These are phyloP conservation scores for Kodamaea sp. DNA, from an alignment of 1,139 yeast genomes.

Conservation along the genomic window DNA sequence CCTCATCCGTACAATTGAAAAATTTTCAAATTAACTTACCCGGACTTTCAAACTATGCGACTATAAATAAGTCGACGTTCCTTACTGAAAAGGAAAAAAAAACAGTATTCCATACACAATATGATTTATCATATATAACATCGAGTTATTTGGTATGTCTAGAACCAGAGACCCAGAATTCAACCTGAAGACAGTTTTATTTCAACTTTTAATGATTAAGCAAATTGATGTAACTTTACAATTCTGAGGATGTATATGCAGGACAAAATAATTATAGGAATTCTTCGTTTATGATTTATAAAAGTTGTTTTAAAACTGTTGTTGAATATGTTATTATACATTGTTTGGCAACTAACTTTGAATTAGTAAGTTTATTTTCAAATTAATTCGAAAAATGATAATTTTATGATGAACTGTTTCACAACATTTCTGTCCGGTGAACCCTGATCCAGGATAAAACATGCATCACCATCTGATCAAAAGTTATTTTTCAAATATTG, in stretches of 20 bases:
- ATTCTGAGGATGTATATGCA: slow-evolving; percentile 64
- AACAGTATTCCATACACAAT: too few species aligned
- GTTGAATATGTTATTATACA: slow-evolving; percentile 2
- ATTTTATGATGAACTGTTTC: slow-evolving; percentile 39
- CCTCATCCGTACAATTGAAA: too few species aligned
- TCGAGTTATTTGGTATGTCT: slow-evolving; percentile 8
- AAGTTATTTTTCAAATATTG: background rate
- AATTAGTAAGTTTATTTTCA: slow-evolving; percentile 7
- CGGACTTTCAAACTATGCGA: too few species aligned
- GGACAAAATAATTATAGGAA: slow-evolving; percentile 55
- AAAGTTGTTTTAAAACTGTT: too few species aligned
- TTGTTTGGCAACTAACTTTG: slow-evolving; percentile 1
- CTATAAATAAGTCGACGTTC: too few species aligned
- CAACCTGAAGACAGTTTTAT: background rate
- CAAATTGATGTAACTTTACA: slow-evolving; percentile 13
- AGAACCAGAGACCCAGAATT: slow-evolving; percentile 2
- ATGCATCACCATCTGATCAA: slow-evolving; percentile 90
- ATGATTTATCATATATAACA: slow-evolving; percentile 1
- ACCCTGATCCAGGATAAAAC: slow-evolving; percentile 65
- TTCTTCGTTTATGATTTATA: slow-evolving; percentile 57
- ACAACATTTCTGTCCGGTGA: slow-evolving; percentile 55
- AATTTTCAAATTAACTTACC: too few species aligned
- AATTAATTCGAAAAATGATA: slow-evolving; percentile 2
- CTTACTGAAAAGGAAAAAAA: too few species aligned
- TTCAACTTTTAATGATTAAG: slow-evolving; percentile 11